Conservation (phyloP, 169 alveolate species). For the Haemoproteus tartakovskyi region DNA sequence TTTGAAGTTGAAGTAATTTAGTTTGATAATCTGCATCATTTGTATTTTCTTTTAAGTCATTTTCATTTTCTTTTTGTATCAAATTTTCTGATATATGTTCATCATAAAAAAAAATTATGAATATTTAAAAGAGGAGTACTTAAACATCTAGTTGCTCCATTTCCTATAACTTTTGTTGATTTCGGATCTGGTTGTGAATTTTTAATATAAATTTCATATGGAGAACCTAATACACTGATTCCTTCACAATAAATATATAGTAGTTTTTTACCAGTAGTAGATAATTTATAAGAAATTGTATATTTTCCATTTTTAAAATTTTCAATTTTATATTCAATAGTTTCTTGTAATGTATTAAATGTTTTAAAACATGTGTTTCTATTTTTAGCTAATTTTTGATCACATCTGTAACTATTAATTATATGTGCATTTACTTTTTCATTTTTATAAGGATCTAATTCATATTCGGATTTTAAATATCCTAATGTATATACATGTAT, state of each 20-base stretch:
- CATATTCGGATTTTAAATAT: constrained; percentile 14
- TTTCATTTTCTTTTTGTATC: no score
- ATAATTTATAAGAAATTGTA: constrained; percentile 21
- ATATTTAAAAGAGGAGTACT: constrained; percentile 26
- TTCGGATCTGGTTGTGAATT: constrained; percentile 14
- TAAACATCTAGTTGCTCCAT: constrained; percentile 58
- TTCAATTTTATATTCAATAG: constrained; percentile 21
- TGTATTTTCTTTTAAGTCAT: no score
- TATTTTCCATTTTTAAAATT: constrained; percentile 53
- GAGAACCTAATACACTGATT: constrained; percentile 46
- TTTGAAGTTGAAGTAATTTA: no score
- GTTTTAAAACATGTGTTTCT: neutral
- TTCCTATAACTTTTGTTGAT: constrained; percentile 22
- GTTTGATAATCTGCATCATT: no score
- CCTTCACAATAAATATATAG: constrained; percentile 57
- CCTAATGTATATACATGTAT: constrained; percentile 41
- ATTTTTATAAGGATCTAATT: neutral
- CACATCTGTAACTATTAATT: neutral
- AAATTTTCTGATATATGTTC: no score
- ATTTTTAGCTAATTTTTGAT: neutral
- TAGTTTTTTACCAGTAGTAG: constrained; percentile 11
- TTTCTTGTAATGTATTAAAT: constrained; percentile 23
- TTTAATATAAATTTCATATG: constrained; percentile 19
- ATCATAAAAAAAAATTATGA: neutral
- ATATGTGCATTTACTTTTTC: neutral